Evolutionary conservation across 31 red algal genomes (phyloP).

Genomic region (Porphyra umbilicalis): DNA sequence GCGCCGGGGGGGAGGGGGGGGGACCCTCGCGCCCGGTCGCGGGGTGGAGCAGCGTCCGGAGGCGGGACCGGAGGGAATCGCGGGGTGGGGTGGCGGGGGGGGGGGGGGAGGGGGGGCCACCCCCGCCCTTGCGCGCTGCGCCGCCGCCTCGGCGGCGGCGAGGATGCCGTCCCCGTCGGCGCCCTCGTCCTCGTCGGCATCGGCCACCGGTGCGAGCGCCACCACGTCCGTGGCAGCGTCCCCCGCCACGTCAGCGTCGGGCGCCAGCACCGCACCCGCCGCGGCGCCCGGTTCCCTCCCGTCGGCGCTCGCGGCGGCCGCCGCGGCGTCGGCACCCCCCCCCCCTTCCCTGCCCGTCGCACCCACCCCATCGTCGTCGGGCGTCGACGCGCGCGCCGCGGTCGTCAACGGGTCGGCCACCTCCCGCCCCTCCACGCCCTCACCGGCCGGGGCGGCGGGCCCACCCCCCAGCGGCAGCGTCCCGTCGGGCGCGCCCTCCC

Average conservation of each 20-base stretch:
- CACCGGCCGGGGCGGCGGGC: background rate
- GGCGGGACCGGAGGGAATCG: background rate
- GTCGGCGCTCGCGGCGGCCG: too few relatives aligned
- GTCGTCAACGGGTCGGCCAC: background rate
- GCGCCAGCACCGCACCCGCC: too few relatives aligned
- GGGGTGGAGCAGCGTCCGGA: background rate
- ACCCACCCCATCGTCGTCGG: background rate
- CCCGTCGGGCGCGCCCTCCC: background rate
- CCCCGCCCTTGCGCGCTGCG: background rate
- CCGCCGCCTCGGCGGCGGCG: background rate
- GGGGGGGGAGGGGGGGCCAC: background rate
- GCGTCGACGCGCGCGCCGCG: too few relatives aligned
- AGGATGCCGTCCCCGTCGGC: background rate
- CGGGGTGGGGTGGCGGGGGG: background rate
- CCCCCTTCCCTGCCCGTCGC: background rate
- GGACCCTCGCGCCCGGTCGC: background rate
- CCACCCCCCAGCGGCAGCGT: background rate
- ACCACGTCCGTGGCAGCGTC: too few relatives aligned
- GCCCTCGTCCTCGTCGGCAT: background rate
- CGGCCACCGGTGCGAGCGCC: too few relatives aligned
- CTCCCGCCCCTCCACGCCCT: background rate
- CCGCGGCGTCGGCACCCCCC: background rate
- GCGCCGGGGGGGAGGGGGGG: background rate
- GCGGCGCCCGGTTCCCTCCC: too few relatives aligned
- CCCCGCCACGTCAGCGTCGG: too few relatives aligned